phyloP scores from a whole-genome alignment of 2,329 filamentous ascomycete genomes.

The Alternaria gansuensis region DNA sequence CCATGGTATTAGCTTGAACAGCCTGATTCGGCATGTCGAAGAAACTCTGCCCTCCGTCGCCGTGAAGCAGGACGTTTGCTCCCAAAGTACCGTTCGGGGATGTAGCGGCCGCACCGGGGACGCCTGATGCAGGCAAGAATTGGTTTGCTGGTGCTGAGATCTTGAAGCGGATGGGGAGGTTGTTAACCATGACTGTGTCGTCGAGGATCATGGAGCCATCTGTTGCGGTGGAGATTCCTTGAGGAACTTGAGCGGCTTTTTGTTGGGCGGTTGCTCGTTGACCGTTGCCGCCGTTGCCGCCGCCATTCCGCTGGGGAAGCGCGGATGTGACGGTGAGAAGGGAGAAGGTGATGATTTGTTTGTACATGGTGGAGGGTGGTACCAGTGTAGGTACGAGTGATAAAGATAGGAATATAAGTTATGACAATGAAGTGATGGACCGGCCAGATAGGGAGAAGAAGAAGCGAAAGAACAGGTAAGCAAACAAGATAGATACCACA shows the following conservation, averaged over 20 bases:
- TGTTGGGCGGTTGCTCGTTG: constrained; percentile 44
- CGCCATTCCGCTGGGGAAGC: constrained; percentile 38
- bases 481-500: constrained; percentile 12
- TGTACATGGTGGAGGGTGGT: constrained; percentile 19
- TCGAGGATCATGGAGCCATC: constrained; percentile 67
- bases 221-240: constrained; percentile 55
- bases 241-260: constrained; percentile 47
- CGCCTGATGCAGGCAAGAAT: constrained; percentile 61
- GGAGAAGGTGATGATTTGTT: constrained; percentile 21
- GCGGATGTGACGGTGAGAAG: constrained; percentile 36
- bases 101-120: constrained; percentile 57
- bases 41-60: constrained; percentile 68
- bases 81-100: constrained; percentile 50
- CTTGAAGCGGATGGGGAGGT: constrained; percentile 65
- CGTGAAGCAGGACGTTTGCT: constrained; percentile 67
- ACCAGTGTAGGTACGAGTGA: not conserved
- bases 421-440: constrained; percentile 33
- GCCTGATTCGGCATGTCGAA: constrained; percentile 67
- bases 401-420: constrained; percentile 28
- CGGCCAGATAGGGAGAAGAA: constrained; percentile 32
- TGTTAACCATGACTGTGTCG: constrained; percentile 63
- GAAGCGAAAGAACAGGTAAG: constrained; percentile 11
- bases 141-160: constrained; percentile 64
- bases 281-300: constrained; percentile 11
- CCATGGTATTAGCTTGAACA: constrained; percentile 61